Conservation (phyloP, 345 rosid genomes). For the Hibiscus tridactylites region DNA sequence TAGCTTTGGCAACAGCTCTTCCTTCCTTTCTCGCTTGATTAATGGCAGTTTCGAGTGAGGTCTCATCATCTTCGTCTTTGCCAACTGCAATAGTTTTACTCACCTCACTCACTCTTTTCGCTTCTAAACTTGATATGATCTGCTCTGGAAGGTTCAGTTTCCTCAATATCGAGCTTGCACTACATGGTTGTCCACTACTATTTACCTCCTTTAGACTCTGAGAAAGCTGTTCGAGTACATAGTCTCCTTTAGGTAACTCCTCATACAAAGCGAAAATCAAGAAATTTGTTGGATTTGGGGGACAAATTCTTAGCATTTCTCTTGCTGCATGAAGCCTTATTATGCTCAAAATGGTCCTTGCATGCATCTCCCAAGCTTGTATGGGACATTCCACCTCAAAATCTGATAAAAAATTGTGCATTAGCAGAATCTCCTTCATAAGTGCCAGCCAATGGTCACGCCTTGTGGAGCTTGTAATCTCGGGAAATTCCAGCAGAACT, state of each 20-base stretch:
- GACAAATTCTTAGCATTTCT: conserved; percentile 71
- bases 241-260: conserved; percentile 85
- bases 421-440: conserved; percentile 50
- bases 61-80: conserved; percentile 26
- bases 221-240: conserved; percentile 62
- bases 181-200: conserved; percentile 35
- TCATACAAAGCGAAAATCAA: conserved; percentile 71
- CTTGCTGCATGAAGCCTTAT: conserved; percentile 88
- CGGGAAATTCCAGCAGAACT: conserved; percentile 84
- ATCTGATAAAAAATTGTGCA: conserved; percentile 64
- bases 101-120: conserved; percentile 24
- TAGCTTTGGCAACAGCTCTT: conserved; percentile 46
- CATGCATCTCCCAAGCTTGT: conserved; percentile 74
- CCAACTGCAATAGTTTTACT: conserved; percentile 1
- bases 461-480: conserved; percentile 88
- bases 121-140: conserved; percentile 22
- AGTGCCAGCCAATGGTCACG: conserved; percentile 89
- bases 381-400: conserved; percentile 36
- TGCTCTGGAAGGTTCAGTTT: conserved; percentile 38
- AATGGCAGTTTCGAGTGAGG: conserved; percentile 45
- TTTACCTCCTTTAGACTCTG: conserved; percentile 45
- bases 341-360: conserved; percentile 69
- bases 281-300: conserved; percentile 73
- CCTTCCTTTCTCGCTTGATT: conserved; percentile 58
- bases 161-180: conserved; percentile 68